Evolutionary conservation across 345 rosid genomes (phyloP), one percentile per base, ranked within the genome.

Genomic region (Salix purpurea): DNA sequence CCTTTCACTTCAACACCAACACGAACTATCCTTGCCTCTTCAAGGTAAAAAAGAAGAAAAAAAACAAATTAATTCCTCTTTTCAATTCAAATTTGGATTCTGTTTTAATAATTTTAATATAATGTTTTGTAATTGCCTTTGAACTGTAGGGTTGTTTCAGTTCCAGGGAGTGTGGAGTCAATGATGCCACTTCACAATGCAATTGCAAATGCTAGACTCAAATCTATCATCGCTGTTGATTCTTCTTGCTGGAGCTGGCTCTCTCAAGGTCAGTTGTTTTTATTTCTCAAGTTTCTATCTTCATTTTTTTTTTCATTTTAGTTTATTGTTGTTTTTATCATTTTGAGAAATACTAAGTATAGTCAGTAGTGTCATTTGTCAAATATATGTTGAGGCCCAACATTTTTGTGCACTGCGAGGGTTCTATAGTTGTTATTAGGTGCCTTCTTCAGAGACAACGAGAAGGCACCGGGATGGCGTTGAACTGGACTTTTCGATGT

Each of bases 221-320:
- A 60, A 67, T 94, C 98, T 60, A 87, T 81, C 85, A 91, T 94
- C 60, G 97, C 97, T 32, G 84, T 90, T 16, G 95, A 91, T 89
- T 83, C 98, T 36, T 87, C 93, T 48, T 91, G 93, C 84, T 94
- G 98, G 97, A 94, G 98, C 89, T 81, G 78, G 90, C 95, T 94
- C 77, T 92, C 97, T 74, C 90, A 85, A 84, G 98, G 97, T 93
- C 78, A 67, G 52, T 69, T 70, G 36, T 11, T n/a, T 13, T 19
- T 44, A 5, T 30, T 32, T 21, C 30, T 37, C 18, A 13, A 8
- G 19, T 32, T 39, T 15, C 21, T 10, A 0, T 76, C 67, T 65
- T 11, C 24, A 54, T 66, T 74, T 15, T 62, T 48, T 14, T 32
- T 8, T 1, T 18, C 46, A 16, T 6, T 50, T 19, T 48, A 4